phyloP scores from a whole-genome alignment of 192 early-diverging fungal species.

The Spizellomyces punctatus region DNA sequence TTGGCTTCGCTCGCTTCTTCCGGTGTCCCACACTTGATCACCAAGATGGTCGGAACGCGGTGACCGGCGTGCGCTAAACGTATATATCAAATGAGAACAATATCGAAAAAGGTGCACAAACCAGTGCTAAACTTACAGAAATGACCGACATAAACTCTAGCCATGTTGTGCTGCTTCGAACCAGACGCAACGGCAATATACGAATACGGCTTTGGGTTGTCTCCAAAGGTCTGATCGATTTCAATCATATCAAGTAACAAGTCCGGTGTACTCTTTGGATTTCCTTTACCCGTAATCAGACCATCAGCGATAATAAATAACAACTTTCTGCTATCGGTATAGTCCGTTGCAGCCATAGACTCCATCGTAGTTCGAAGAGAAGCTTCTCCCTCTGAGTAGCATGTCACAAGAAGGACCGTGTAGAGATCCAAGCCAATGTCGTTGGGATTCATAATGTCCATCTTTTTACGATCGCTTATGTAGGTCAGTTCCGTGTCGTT shows the following conservation, averaged over 20 bases:
- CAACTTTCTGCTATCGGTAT: constrained; percentile 82
- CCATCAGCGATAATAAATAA: constrained; percentile 93
- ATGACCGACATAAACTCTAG: constrained; percentile 55
- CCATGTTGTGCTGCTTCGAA: constrained; percentile 87
- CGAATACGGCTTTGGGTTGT: constrained; percentile 28
- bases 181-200: constrained; percentile 90
- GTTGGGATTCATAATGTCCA: background rate
- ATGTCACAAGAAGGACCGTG: constrained; percentile 81
- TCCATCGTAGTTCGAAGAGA: constrained; percentile 78
- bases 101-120: background rate
- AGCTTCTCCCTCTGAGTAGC: constrained; percentile 82
- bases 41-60: constrained; percentile 39
- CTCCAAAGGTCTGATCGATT: constrained; percentile 24
- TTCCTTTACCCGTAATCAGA: constrained; percentile 83
- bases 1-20: constrained; percentile 38
- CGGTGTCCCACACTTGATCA: constrained; percentile 53
- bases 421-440: constrained; percentile 35
- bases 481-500: background rate
- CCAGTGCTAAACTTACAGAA: constrained; percentile 17
- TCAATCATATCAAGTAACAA: constrained; percentile 75
- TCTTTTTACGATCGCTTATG: background rate
- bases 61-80: constrained; percentile 27
- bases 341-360: constrained; percentile 82
- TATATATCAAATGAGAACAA: background rate
- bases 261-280: constrained; percentile 80